Conservation (phyloP, 441 rosid species). For the Breynia disticha region DNA sequence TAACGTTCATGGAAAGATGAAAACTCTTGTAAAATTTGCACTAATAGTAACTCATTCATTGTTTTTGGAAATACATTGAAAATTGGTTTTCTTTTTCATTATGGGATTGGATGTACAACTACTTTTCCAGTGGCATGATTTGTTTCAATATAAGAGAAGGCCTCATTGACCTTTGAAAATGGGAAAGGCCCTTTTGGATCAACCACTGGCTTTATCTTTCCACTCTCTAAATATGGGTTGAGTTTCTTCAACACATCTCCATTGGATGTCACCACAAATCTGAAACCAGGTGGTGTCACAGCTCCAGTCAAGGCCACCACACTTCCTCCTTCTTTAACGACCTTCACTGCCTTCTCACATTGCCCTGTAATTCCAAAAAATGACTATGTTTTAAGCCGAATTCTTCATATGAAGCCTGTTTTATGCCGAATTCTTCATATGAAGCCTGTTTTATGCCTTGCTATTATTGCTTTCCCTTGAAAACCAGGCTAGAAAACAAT, state of each 20-base stretch:
- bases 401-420: too few relatives aligned
- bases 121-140: constrained; percentile 67
- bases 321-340: constrained; percentile 71
- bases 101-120: constrained; percentile 64
- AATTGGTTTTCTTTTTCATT: constrained; percentile 5
- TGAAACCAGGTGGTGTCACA: constrained; percentile 71
- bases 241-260: constrained; percentile 72
- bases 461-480: too few relatives aligned
- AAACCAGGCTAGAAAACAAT: too few relatives aligned
- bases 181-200: constrained; percentile 80
- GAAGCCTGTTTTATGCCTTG: too few relatives aligned
- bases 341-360: constrained; percentile 78
- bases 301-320: constrained; percentile 85
- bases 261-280: constrained; percentile 78
- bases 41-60: background rate
- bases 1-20: background rate
- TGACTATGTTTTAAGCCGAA: too few relatives aligned
- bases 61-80: background rate
- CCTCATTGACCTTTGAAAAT: constrained; percentile 50
- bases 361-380: constrained; percentile 42
- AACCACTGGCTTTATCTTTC: constrained; percentile 68
- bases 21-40: background rate
- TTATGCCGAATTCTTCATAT: too few relatives aligned
- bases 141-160: constrained; percentile 73
- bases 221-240: constrained; percentile 65